These are phyloP conservation scores for Aspergillus phoenicis DNA, from an alignment of 2,329 filamentous ascomycete genomes.

Conservation along the genomic window DNA sequence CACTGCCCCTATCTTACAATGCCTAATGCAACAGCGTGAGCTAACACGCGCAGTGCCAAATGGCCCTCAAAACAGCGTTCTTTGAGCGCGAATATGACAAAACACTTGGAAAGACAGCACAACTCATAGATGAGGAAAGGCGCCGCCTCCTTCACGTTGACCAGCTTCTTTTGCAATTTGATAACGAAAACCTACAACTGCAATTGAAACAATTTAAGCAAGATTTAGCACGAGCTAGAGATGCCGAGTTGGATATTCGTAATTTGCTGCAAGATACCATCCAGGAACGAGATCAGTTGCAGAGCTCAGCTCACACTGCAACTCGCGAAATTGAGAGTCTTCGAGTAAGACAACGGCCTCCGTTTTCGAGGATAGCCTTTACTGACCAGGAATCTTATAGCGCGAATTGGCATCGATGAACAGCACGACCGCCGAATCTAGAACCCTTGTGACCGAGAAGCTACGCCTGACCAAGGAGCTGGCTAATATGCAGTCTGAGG, in stretches of 20 bases:
- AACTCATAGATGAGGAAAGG: slow-evolving; percentile 74
- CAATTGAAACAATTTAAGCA: slow-evolving; percentile 63
- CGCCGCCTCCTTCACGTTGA: slow-evolving; percentile 69
- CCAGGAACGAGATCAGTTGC: slow-evolving; percentile 45
- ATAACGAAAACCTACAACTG: slow-evolving; percentile 69
- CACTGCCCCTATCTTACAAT: not conserved
- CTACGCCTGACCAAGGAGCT: slow-evolving; percentile 63
- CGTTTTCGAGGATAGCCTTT: slow-evolving; percentile 21
- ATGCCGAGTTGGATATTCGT: slow-evolving; percentile 44
- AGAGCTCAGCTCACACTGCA: slow-evolving; percentile 47
- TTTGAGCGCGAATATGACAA: slow-evolving; percentile 73
- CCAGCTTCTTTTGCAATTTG: slow-evolving; percentile 71
- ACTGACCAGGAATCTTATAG: slow-evolving; percentile 44
- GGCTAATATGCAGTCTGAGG: slow-evolving; percentile 60
- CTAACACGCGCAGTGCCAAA: slow-evolving; percentile 35
- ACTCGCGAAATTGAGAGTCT: slow-evolving; percentile 59
- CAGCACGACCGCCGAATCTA: slow-evolving; percentile 67
- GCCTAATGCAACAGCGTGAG: slow-evolving; percentile 12
- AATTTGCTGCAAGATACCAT: slow-evolving; percentile 54
- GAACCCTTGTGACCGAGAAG: slow-evolving; percentile 69
- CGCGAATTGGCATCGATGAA: slow-evolving; percentile 72
- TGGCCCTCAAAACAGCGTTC: slow-evolving; percentile 54
- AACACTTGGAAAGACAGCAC: slow-evolving; percentile 64
- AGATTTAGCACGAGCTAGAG: slow-evolving; percentile 53
- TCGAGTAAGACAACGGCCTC: slow-evolving; percentile 46